A percentile compares a stretch with the other conserved stretches of the same genome.
These are phyloP conservation scores for Nematodospora anomalae DNA, from an alignment of 1,139 yeast genomes.

Conservation along the genomic window DNA sequence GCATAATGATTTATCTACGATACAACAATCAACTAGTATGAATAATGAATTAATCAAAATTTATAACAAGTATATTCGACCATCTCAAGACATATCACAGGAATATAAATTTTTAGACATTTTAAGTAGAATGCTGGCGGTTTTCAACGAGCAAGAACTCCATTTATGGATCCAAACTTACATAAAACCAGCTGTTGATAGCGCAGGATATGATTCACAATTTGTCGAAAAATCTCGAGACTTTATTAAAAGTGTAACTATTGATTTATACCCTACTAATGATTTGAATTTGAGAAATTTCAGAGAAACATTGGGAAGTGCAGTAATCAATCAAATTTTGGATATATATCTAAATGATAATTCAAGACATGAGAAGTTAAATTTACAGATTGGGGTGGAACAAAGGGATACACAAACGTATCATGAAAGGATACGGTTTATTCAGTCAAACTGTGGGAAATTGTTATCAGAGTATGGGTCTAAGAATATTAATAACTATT, in stretches of 20 bases:
- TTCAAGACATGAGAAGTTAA: constrained; percentile 18
- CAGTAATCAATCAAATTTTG: constrained; percentile 31
- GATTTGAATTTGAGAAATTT: constrained; percentile 28
- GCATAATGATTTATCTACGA: constrained; percentile 41
- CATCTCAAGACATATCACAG: constrained; percentile 28
- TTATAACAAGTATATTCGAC: constrained; percentile 40
- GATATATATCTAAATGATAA: constrained; percentile 27
- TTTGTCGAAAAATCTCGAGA: constrained; percentile 45
- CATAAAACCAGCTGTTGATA: constrained; percentile 56
- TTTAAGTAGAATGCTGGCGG: constrained; percentile 39
- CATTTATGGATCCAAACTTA: constrained; percentile 55
- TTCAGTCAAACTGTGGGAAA: constrained; percentile 41
- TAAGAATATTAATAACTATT: constrained; percentile 31
- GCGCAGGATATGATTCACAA: constrained; percentile 50
- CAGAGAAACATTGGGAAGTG: constrained; percentile 24
- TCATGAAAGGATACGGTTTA: constrained; percentile 51
- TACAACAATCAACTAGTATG: constrained; percentile 35
- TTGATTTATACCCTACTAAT: constrained; percentile 21
- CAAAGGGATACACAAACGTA: constrained; percentile 31
- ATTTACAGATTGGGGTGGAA: constrained; percentile 18
- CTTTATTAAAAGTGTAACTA: constrained; percentile 38
- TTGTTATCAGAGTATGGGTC: constrained; percentile 44
- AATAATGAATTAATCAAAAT: constrained; percentile 51
- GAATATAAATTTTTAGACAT: constrained; percentile 50
- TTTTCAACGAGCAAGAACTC: constrained; percentile 41